A percentile compares a stretch with the other conserved stretches of the same genome.
phyloP scores from a whole-genome alignment of 306 rosid species.

The Trifolium subterraneum region DNA sequence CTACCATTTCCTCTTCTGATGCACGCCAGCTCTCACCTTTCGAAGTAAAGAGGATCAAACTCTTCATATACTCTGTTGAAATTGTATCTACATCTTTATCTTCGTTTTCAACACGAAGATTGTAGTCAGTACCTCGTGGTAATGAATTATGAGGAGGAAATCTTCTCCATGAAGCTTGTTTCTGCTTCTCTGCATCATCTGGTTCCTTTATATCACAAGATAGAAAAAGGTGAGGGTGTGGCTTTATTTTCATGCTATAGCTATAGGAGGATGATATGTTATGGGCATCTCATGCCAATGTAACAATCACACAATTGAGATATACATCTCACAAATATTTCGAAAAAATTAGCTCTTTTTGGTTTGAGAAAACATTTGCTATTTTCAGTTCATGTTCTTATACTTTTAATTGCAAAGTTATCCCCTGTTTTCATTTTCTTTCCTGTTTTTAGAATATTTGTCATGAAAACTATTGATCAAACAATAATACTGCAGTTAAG shows the following conservation, averaged over 20 bases:
- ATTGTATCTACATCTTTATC: conserved; percentile 43
- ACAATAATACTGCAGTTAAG: neutral
- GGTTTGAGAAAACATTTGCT: neutral
- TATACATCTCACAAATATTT: neutral
- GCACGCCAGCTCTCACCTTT: conserved; percentile 58
- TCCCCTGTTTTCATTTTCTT: neutral
- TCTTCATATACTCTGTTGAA: conserved; percentile 60
- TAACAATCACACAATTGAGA: neutral
- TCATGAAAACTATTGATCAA: too few relatives aligned
- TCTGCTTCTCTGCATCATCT: conserved; percentile 54
- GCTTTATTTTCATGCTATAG: neutral
- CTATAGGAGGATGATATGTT: neutral
- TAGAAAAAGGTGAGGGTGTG: conserved; percentile 33
- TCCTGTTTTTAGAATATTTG: neutral
- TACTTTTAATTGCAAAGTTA: too few relatives aligned
- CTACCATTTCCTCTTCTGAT: conserved; percentile 72
- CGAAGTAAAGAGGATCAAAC: conserved; percentile 56
- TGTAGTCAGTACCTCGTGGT: conserved; percentile 52
- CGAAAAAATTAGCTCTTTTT: neutral
- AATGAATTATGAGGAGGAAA: conserved; percentile 43
- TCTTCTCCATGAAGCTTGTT: conserved; percentile 54
- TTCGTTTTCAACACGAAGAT: conserved; percentile 42
- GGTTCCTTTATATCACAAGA: conserved; percentile 45
- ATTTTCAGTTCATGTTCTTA: neutral
- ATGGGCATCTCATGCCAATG: neutral